Conservation (phyloP, 208 protist genomes). For the Blastocrithidia nonstop region DNA sequence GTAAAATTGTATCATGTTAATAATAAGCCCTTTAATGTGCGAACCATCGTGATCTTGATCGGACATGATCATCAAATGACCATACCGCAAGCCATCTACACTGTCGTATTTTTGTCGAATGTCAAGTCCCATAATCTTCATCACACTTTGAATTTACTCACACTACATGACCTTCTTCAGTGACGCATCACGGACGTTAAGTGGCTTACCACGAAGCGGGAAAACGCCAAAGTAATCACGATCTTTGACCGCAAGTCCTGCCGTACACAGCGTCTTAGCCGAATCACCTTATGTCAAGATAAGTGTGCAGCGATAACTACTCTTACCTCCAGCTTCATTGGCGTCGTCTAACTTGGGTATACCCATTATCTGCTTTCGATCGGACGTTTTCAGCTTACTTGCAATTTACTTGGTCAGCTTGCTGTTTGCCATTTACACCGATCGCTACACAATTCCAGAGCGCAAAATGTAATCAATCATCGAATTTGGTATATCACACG, state of each 20-base stretch:
- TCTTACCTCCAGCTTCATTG: constrained; percentile 95
- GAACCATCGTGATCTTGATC: constrained; percentile 99
- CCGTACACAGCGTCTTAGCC: constrained; percentile 95
- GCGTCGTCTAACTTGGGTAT: constrained; percentile 99
- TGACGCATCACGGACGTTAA: constrained; percentile 98
- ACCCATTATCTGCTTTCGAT: constrained; percentile 80
- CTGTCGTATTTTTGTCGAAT: constrained; percentile 83
- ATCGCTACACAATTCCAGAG: constrained; percentile 89
- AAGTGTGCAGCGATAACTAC: constrained; percentile 95
- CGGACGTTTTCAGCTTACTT: constrained; percentile 55
- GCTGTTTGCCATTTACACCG: constrained; percentile 92
- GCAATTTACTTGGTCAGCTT: constrained; percentile 88
- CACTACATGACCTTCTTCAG: constrained; percentile 90
- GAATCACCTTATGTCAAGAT: constrained; percentile 99
- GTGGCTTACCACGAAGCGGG: constrained; percentile 97
- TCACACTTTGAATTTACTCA: constrained; percentile 90
- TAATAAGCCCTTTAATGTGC: constrained; percentile 99
- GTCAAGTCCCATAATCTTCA: constrained; percentile 95
- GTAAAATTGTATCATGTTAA: constrained; percentile 99
- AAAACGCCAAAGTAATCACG: constrained; percentile 99
- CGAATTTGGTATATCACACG: constrained; percentile 89
- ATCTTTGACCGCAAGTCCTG: constrained; percentile 96
- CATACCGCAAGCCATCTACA: constrained; percentile 94
- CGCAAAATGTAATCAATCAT: constrained; percentile 93
- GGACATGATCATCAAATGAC: constrained; percentile 99